Evolutionary conservation across 23 red algal genomes (phyloP), one percentile per base, ranked within the genome.

Genomic region (Agarophyton chilense): DNA sequence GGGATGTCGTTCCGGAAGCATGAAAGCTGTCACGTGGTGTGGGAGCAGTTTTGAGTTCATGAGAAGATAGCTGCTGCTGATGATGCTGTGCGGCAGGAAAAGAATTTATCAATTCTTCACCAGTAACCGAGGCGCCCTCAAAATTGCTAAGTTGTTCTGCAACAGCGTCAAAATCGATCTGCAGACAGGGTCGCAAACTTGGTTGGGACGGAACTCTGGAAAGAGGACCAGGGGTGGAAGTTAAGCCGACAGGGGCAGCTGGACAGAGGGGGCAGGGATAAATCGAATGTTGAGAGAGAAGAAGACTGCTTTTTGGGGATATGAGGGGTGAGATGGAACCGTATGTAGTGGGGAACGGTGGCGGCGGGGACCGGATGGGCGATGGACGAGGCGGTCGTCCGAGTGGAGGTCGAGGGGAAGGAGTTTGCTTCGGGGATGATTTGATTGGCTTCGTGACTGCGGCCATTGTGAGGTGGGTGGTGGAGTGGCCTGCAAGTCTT

Each of bases 101-200:
- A 14, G 54, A 41, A 36, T 62, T 62, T 25, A 11, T 81, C 49
- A 81, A 32, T 14, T 62, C 54, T 42, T 68, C 40, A 16, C 34
- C 61, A 7, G 81, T 68, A 39, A 55, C 57, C 9, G 57, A 13
- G 22, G 81, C 60, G 34, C 62, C 63, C 13, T 53, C 14, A 52
- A 52, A 55, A n/a, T 38, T 40, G 31, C 44, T 72, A 36, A 86
- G 55, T 2, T 86, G 60, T 41, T 64, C n/a, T 12, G 62, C 62
- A 40, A 72, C 62, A 19, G 61, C 44, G 36, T 68, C 62, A 29
- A 86, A 72, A 36, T 72, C 62, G 40, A 72, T 49, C 17, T 45
- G 46, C 33, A 52, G 42, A 29, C 50, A 33, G 9, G 81, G 65
- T 33, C 55, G 57, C n/a, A 86, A 31, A 24, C 54, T 68, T 25